A percentile compares a stretch with the other conserved stretches of the same genome.
These are phyloP conservation scores for Cinchona pubescens DNA, from an alignment of 257 asterid species.

Conservation along the genomic window DNA sequence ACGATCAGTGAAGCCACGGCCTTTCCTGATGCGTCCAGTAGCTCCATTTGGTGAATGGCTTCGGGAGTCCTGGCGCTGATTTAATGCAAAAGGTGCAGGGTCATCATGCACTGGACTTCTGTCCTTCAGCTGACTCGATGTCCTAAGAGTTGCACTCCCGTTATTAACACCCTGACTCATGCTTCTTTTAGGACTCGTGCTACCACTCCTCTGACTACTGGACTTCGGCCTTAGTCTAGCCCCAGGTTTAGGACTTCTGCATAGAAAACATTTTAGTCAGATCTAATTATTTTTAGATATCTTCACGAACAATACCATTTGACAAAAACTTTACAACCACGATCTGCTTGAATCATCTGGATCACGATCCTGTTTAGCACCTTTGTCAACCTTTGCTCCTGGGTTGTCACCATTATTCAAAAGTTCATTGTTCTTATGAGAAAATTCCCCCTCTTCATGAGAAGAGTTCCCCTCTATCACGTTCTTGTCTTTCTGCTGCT, in stretches of 20 bases:
- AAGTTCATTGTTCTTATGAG: constrained; percentile 42
- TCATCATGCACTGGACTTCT: constrained; percentile 41
- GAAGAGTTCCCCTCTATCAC: constrained; percentile 32
- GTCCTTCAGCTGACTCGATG: constrained; percentile 34
- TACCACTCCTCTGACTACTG: constrained; percentile 33
- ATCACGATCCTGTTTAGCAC: constrained; percentile 20
- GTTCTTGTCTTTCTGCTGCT: constrained; percentile 37
- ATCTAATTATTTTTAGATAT: not conserved
- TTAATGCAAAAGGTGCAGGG: constrained; percentile 38
- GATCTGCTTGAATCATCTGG: constrained; percentile 50
- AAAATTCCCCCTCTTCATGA: constrained; percentile 61
- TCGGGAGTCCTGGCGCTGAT: constrained; percentile 44
- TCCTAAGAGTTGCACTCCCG: constrained; percentile 26
- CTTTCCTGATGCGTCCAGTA: constrained; percentile 82
- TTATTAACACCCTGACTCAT: constrained; percentile 30
- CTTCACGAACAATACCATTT: not conserved
- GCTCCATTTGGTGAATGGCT: constrained; percentile 79
- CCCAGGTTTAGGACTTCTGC: constrained; percentile 53
- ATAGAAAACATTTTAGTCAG: constrained; percentile 3
- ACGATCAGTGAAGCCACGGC: constrained; percentile 88
- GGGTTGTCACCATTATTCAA: constrained; percentile 44
- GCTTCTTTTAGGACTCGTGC: constrained; percentile 45
- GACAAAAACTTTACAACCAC: constrained; percentile 39
- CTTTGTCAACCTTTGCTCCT: constrained; percentile 27
- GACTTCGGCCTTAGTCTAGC: constrained; percentile 40